These are phyloP conservation scores for Aureoboletus auriporus DNA, from an alignment of 768 basidiomycete species.

Conservation along the genomic window DNA sequence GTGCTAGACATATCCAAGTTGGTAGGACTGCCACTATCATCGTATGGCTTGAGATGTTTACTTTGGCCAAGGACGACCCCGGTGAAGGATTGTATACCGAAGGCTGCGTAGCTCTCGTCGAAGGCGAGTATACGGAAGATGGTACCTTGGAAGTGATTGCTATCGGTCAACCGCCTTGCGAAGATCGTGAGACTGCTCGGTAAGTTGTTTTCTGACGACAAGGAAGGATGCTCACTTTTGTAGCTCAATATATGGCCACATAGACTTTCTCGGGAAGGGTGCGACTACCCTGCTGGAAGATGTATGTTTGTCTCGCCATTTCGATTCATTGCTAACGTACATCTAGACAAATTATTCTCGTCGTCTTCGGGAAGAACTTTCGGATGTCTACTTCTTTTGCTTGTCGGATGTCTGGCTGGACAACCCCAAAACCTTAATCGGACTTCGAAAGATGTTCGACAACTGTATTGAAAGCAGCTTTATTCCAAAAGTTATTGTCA, in stretches of 20 bases:
- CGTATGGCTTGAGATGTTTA: constrained; percentile 9
- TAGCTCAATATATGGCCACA: constrained; percentile 92
- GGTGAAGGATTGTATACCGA: constrained; percentile 96
- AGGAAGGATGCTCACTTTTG: constrained; percentile 7
- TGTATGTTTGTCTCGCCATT: constrained; percentile 41
- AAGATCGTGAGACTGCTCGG: constrained; percentile 81
- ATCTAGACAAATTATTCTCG: constrained; percentile 55
- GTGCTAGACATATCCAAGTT: constrained; percentile 84
- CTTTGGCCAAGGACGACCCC: constrained; percentile 62
- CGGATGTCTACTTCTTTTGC: constrained; percentile 85
- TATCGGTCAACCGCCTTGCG: constrained; percentile 96
- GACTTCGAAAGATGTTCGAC: constrained; percentile 82
- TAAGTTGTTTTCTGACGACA: constrained; percentile 29
- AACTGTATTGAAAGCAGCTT: constrained; percentile 84
- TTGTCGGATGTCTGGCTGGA: constrained; percentile 97
- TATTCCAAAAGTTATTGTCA: constrained; percentile 83
- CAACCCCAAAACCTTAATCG: constrained; percentile 74
- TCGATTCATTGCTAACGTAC: neutral
- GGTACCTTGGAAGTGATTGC: constrained; percentile 85
- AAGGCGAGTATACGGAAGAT: constrained; percentile 95
- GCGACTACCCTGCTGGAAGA: constrained; percentile 89
- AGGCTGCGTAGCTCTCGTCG: constrained; percentile 90
- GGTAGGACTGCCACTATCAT: constrained; percentile 36
- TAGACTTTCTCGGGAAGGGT: constrained; percentile 96
- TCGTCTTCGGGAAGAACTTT: constrained; percentile 63